Evolutionary conservation across 495 filamentous ascomycete species (phyloP).

Genomic region (Neurospora tetraspora): DNA sequence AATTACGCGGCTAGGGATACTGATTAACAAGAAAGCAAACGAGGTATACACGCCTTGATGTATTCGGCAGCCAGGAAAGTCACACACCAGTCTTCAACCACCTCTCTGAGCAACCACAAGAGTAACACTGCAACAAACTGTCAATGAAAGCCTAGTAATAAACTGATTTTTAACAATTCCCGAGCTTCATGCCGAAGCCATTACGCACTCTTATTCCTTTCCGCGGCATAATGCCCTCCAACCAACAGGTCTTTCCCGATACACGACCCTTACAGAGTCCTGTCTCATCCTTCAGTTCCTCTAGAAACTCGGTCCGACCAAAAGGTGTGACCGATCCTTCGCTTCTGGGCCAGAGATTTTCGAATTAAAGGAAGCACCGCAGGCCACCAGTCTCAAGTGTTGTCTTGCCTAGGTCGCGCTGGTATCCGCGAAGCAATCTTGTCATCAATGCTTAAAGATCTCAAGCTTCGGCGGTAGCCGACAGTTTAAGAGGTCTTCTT

Average conservation of each 20-base stretch:
- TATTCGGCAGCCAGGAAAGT: background rate
- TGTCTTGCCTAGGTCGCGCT: conserved; percentile 7
- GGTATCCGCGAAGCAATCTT: conserved; percentile 3
- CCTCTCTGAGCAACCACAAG: background rate
- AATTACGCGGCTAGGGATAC: background rate
- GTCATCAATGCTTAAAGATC: background rate
- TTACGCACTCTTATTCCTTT: background rate
- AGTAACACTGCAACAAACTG: background rate
- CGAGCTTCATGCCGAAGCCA: background rate
- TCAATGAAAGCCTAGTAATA: background rate
- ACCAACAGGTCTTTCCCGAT: background rate
- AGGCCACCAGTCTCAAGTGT: background rate
- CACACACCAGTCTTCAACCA: background rate
- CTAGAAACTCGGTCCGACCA: background rate
- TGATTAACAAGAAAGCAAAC: background rate
- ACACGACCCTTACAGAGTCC: background rate
- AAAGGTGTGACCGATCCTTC: background rate
- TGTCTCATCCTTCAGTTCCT: background rate
- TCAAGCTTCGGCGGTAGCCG: background rate
- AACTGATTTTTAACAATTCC: background rate
- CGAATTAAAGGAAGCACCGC: background rate
- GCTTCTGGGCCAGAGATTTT: background rate
- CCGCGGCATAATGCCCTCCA: background rate
- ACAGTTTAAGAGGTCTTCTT: conserved; percentile 37
- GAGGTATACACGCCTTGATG: background rate